phyloP scores from a whole-genome alignment of 2,329 filamentous ascomycete species.

The Colletotrichum acutatum region DNA sequence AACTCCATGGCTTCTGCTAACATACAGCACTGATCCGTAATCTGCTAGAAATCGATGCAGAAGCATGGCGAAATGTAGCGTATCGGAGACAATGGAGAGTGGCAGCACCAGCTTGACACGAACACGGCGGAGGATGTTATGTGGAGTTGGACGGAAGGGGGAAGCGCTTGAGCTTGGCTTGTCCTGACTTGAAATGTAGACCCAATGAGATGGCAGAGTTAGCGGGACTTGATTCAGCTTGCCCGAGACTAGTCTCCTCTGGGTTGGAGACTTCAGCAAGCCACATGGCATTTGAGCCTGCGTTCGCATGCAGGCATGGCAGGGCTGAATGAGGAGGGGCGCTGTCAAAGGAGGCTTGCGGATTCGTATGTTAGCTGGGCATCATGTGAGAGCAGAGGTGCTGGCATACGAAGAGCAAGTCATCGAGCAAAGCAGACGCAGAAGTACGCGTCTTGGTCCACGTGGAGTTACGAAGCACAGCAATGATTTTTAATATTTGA shows the following conservation, averaged over 20 bases:
- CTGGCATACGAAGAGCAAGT: neutral
- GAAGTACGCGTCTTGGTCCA: neutral
- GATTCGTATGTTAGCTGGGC: neutral
- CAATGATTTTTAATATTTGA: neutral
- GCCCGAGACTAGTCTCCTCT: neutral
- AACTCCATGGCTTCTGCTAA: neutral
- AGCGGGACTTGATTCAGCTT: slow-evolving; percentile 10
- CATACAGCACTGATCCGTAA: neutral
- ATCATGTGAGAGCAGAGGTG: neutral
- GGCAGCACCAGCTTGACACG: slow-evolving; percentile 1
- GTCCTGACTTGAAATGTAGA: neutral
- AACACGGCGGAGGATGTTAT: slow-evolving; percentile 3
- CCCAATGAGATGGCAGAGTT: slow-evolving; percentile 11
- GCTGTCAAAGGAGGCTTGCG: neutral
- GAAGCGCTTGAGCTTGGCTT: slow-evolving; percentile 9
- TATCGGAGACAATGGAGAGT: neutral
- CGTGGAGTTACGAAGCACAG: neutral
- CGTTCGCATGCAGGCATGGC: slow-evolving; percentile 4
- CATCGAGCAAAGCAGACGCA: neutral
- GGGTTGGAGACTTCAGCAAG: slow-evolving; percentile 8
- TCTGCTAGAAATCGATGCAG: neutral
- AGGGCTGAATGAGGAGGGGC: slow-evolving; percentile 11
- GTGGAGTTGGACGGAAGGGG: slow-evolving; percentile 2
- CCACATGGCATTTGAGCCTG: slow-evolving; percentile 18
- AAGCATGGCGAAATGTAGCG: neutral